Conservation (phyloP, 1,284 basidiomycete genomes). For the Agroathelia rolfsii region DNA sequence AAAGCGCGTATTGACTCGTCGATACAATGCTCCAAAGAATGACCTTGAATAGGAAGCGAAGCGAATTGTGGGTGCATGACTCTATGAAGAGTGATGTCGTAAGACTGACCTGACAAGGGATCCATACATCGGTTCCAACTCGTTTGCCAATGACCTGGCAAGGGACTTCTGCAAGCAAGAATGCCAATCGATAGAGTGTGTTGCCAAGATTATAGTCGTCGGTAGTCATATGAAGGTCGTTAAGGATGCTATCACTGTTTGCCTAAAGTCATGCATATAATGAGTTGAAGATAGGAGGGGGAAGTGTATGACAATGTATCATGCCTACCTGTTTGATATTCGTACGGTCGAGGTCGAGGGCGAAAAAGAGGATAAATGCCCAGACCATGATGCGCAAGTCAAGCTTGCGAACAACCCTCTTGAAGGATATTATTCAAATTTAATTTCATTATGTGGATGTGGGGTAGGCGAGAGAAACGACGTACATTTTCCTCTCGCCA, state of each 20-base stretch:
- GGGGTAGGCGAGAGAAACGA: no score
- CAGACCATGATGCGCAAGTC: slow-evolving; percentile 56
- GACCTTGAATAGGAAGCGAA: slow-evolving; percentile 26
- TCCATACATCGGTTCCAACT: slow-evolving; percentile 61
- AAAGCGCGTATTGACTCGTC: slow-evolving; percentile 53
- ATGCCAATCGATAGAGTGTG: slow-evolving; percentile 41
- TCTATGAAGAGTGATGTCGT: no score
- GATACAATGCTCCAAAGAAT: slow-evolving; percentile 48
- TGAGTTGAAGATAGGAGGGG: no score
- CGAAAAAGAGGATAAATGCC: slow-evolving; percentile 57
- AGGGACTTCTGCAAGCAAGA: slow-evolving; percentile 56
- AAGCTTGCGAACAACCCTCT: slow-evolving; percentile 49
- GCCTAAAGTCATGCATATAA: no score
- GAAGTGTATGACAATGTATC: no score
- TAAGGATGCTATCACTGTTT: slow-evolving; percentile 47
- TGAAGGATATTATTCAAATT: slow-evolving; percentile 7
- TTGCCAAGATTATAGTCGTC: slow-evolving; percentile 65
- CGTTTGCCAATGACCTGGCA: slow-evolving; percentile 64
- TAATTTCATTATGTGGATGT: no score
- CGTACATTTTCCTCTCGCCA: slow-evolving; percentile 57
- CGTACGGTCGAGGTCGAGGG: slow-evolving; percentile 45
- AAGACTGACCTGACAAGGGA: slow-evolving; percentile 47
- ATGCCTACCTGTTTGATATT: slow-evolving; percentile 46
- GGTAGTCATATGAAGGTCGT: slow-evolving; percentile 39
- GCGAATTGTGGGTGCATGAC: slow-evolving; percentile 1